phyloP scores from a whole-genome alignment of 2,329 filamentous ascomycete species.

The Arthrinium phaeospermum region DNA sequence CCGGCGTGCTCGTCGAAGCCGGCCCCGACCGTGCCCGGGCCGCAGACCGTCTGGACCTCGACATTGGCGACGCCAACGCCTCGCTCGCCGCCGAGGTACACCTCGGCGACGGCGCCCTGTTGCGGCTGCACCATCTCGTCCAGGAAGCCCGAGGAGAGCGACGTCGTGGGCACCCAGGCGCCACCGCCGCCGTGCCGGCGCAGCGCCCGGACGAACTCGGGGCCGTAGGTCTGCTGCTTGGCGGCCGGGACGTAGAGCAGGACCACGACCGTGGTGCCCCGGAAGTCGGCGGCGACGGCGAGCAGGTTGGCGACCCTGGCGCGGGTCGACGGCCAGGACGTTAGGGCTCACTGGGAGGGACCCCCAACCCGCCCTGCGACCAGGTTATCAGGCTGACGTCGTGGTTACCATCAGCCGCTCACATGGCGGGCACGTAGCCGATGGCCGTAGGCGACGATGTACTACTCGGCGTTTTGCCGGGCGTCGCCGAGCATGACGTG shows the following conservation, averaged over 20 bases:
- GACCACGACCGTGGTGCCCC: constrained; percentile 31
- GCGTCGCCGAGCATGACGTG: constrained; percentile 51
- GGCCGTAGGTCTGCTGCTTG: constrained; percentile 52
- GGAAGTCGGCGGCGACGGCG: constrained; percentile 57
- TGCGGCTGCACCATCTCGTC: constrained; percentile 60
- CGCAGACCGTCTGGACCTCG: constrained; percentile 51
- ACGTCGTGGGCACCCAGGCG: constrained; percentile 60
- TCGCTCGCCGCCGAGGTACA: constrained; percentile 45
- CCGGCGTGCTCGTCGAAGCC: constrained; percentile 22
- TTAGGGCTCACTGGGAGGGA: constrained; percentile 59
- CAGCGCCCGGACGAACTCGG: constrained; percentile 47
- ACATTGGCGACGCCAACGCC: constrained; percentile 52
- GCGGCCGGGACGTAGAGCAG: constrained; percentile 40
- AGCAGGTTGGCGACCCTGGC: constrained; percentile 54
- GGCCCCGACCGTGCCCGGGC: neutral
- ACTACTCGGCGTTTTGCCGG: constrained; percentile 59
- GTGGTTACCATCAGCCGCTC: constrained; percentile 38
- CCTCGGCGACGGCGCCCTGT: constrained; percentile 50
- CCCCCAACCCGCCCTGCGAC: constrained; percentile 60
- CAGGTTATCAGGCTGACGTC: constrained; percentile 49
- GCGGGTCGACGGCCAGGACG: constrained; percentile 60
- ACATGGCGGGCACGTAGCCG: constrained; percentile 52
- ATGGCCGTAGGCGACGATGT: constrained; percentile 62
- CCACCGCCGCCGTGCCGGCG: constrained; percentile 51
- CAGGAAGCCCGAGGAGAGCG: constrained; percentile 51